Evolutionary conservation across 306 rosid species (phyloP).

Genomic region (Castanea crenata): DNA sequence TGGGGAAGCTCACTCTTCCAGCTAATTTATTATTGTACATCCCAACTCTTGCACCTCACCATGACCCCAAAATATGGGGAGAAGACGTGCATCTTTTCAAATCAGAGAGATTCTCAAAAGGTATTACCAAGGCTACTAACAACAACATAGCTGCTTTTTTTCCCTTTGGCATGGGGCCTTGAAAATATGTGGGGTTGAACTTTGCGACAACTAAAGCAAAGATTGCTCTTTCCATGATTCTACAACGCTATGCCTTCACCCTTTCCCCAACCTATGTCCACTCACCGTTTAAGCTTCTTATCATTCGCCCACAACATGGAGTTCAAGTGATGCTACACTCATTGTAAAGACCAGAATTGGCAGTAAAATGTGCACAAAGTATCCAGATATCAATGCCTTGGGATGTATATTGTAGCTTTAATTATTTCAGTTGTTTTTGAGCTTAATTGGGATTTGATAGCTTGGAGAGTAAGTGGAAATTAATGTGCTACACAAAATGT

Average conservation of each 20-base stretch:
- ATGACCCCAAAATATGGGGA: conserved; percentile 29
- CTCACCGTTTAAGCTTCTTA: conserved; percentile 10
- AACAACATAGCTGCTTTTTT: conserved; percentile 14
- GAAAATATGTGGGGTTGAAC: conserved; percentile 22
- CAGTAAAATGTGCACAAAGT: too few species aligned
- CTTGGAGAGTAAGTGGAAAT: too few species aligned
- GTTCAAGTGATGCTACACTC: conserved; percentile 14
- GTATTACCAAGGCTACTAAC: conserved; percentile 17
- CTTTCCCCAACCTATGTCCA: conserved; percentile 22
- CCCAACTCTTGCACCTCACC: conserved; percentile 7
- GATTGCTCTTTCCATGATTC: conserved; percentile 26
- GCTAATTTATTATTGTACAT: conserved; percentile 5
- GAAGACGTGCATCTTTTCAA: conserved; percentile 23
- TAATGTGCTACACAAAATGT: too few species aligned
- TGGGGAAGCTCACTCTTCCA: conserved; percentile 15
- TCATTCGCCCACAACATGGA: not conserved
- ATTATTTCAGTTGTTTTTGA: too few species aligned
- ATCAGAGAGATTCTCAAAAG: conserved; percentile 28
- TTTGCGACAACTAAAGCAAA: conserved; percentile 18
- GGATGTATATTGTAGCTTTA: too few species aligned
- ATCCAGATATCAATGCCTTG: too few species aligned
- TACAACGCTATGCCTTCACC: conserved; percentile 19
- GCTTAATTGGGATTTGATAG: too few species aligned
- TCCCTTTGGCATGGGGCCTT: conserved; percentile 26
- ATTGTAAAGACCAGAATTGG: not conserved